phyloP scores from a whole-genome alignment of 192 early-diverging fungal species.

The Podila epigama region DNA sequence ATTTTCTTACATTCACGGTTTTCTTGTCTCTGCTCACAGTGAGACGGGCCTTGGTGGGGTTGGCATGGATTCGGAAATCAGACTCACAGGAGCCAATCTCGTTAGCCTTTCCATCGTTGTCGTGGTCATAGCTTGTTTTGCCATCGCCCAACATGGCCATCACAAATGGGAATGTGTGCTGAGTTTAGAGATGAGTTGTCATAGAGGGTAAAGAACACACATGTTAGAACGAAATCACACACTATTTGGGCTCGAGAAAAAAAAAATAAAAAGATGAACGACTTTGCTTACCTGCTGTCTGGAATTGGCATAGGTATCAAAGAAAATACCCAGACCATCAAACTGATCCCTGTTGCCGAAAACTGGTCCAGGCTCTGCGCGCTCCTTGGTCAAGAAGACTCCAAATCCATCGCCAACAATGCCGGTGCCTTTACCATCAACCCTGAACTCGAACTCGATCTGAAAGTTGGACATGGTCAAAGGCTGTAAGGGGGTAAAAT shows the following conservation, averaged over 20 bases:
- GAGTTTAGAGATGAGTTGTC: neutral
- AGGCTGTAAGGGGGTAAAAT: constrained; percentile 57
- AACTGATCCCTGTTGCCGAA: constrained; percentile 90
- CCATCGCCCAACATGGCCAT: constrained; percentile 96
- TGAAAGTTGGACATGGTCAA: constrained; percentile 72
- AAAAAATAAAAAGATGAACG: neutral
- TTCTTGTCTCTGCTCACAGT: constrained; percentile 70
- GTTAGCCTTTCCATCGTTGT: constrained; percentile 81
- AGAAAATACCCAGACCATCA: constrained; percentile 90
- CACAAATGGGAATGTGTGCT: constrained; percentile 85
- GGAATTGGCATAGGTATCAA: constrained; percentile 94
- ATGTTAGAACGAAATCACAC: constrained; percentile 84
- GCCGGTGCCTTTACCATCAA: constrained; percentile 72
- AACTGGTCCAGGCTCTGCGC: constrained; percentile 73
- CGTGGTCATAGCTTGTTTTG: constrained; percentile 82
- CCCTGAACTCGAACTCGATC: constrained; percentile 91
- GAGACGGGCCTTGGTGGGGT: constrained; percentile 74
- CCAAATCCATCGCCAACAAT: constrained; percentile 96
- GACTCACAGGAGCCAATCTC: constrained; percentile 72
- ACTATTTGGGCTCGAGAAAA: too few relatives aligned
- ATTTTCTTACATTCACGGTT: neutral
- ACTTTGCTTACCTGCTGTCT: constrained; percentile 51
- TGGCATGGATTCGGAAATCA: constrained; percentile 76
- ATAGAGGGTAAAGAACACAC: neutral
- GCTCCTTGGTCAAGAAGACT: constrained; percentile 90